phyloP scores from a whole-genome alignment of 2,329 filamentous ascomycete genomes.

The Paradendryphiella salina region DNA sequence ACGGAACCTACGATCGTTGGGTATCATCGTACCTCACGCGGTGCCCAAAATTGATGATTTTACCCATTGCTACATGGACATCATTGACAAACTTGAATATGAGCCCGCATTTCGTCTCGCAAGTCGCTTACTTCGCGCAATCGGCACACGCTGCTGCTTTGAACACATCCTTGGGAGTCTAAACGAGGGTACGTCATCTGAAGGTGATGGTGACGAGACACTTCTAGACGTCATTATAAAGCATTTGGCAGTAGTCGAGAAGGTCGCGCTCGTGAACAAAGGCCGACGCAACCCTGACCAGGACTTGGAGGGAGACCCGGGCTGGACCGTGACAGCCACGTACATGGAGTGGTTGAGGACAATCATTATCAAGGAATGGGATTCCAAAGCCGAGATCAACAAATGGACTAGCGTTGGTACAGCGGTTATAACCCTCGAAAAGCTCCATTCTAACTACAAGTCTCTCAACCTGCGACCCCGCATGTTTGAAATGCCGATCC shows the following conservation, averaged over 20 bases:
- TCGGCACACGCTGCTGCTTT: conserved; percentile 55
- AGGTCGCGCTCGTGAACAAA: conserved; percentile 26
- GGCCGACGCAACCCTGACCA: conserved; percentile 21
- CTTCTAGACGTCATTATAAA: conserved; percentile 27
- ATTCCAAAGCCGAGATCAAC: conserved; percentile 70
- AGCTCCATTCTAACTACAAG: conserved; percentile 55
- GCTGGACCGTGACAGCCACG: conserved; percentile 43
- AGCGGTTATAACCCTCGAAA: conserved; percentile 72
- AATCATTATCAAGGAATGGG: conserved; percentile 78
- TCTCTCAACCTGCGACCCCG: conserved; percentile 58
- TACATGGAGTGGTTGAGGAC: conserved; percentile 72
- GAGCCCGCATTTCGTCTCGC: conserved; percentile 56
- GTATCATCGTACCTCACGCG: conserved; percentile 37
- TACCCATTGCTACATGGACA: conserved; percentile 38
- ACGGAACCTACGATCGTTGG: conserved; percentile 45
- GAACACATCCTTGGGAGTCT: conserved; percentile 51
- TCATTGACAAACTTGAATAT: conserved; percentile 54
- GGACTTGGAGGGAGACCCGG: conserved; percentile 32
- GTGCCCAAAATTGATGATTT: conserved; percentile 27
- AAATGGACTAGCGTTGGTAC: conserved; percentile 74
- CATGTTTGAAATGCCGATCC: conserved; percentile 74
- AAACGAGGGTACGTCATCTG: background rate
- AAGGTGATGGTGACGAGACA: background rate
- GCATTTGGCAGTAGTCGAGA: conserved; percentile 35
- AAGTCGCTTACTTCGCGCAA: conserved; percentile 54